Evolutionary conservation across 768 basidiomycete genomes (phyloP).

Genomic region (Tricholoma flavovirens): DNA sequence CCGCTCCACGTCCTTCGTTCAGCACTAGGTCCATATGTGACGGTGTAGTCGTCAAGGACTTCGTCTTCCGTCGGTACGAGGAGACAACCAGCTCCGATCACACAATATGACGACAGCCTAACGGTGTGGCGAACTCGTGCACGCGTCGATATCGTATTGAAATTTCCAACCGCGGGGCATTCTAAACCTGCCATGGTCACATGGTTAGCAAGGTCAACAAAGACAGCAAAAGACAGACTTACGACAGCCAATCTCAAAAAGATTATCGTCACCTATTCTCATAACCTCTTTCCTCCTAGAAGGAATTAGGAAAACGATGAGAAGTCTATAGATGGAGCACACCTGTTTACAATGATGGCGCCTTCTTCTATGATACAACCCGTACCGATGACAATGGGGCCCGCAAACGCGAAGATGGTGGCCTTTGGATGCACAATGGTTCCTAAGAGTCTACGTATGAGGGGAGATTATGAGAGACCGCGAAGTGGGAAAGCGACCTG

Average conservation of each 20-base stretch:
- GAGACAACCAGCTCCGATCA: constrained; percentile 75
- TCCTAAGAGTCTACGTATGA: constrained; percentile 33
- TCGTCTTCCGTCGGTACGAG: constrained; percentile 78
- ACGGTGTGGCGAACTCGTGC: constrained; percentile 82
- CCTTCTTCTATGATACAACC: constrained; percentile 91
- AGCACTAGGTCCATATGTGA: constrained; percentile 72
- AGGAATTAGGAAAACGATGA: neutral
- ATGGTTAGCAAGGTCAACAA: neutral
- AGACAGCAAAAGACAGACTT: constrained; percentile 34
- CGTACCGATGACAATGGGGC: constrained; percentile 84
- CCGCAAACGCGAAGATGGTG: constrained; percentile 86
- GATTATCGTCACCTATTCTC: constrained; percentile 90
- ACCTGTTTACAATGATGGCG: constrained; percentile 87
- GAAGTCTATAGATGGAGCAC: constrained; percentile 4
- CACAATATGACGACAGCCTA: constrained; percentile 72
- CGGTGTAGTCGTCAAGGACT: constrained; percentile 74
- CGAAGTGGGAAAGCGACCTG: constrained; percentile 39
- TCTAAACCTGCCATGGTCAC: constrained; percentile 61
- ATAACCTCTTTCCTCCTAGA: constrained; percentile 72
- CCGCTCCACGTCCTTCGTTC: constrained; percentile 83
- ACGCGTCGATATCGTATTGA: constrained; percentile 82
- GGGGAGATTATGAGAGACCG: neutral
- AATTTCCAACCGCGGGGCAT: constrained; percentile 74
- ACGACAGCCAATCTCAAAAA: constrained; percentile 95
- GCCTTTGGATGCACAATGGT: constrained; percentile 92